Conservation (phyloP, 2,329 filamentous ascomycete species). For the Ophiocordyceps sinensis region DNA sequence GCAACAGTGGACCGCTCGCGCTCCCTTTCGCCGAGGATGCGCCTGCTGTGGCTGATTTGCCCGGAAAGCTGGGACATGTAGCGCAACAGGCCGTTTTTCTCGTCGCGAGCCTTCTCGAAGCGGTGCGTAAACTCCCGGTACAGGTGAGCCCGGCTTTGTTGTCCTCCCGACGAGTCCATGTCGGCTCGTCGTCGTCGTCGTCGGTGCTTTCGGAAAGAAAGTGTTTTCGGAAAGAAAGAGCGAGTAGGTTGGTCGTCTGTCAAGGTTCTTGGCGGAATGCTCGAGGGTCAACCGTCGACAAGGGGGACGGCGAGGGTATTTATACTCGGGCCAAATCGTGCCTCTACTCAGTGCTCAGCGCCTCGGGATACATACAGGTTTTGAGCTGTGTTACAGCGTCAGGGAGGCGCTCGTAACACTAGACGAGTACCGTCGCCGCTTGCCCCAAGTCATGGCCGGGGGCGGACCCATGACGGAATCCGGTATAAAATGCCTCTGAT, state of each 20-base stretch:
- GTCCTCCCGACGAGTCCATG: too few species aligned
- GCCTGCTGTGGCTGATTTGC: not conserved
- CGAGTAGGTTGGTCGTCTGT: too few species aligned
- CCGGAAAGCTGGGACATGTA: not conserved
- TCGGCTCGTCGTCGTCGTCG: too few species aligned
- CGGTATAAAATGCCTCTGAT: too few species aligned
- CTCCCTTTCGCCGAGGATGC: not conserved
- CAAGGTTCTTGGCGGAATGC: too few species aligned
- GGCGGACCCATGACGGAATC: not conserved
- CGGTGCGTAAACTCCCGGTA: not conserved
- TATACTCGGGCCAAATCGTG: not conserved
- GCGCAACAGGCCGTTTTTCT: not conserved
- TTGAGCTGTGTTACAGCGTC: not conserved
- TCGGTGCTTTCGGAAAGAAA: too few species aligned
- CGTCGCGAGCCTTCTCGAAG: not conserved
- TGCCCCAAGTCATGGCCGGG: not conserved
- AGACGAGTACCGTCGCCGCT: not conserved
- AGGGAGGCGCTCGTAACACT: not conserved
- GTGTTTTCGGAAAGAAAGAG: too few species aligned
- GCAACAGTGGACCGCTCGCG: not conserved
- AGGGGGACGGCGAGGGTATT: not conserved
- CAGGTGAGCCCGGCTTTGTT: not conserved
- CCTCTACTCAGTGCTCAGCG: not conserved
- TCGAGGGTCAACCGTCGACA: not conserved
- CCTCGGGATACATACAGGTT: not conserved